phyloP scores from a whole-genome alignment of 129 eudicot species.

The Rutidosis leptorrhynchoides region DNA sequence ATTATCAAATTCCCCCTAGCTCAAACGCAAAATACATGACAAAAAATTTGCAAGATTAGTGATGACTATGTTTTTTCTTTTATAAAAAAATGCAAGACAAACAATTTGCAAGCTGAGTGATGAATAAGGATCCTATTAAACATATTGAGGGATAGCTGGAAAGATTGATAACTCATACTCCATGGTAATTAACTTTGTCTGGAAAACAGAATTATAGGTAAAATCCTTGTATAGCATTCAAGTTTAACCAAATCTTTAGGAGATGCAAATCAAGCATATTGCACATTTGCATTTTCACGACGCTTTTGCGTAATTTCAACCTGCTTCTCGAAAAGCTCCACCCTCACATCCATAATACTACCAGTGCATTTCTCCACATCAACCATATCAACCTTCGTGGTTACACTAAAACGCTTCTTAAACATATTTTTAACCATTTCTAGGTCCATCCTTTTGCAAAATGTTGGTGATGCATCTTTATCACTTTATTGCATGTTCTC shows the following conservation, averaged over 20 bases:
- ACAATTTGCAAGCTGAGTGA: neutral
- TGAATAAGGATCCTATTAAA: neutral
- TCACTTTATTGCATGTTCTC: constrained; percentile 32
- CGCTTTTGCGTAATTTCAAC: constrained; percentile 47
- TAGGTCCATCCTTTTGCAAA: constrained; percentile 16
- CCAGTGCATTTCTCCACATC: constrained; percentile 32
- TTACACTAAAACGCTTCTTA: constrained; percentile 22
- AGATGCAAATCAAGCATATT: constrained; percentile 52
- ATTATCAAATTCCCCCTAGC: too few species aligned
- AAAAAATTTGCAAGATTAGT: too few species aligned
- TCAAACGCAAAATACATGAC: too few species aligned
- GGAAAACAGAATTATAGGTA: neutral
- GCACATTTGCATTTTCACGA: constrained; percentile 55
- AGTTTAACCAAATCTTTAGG: constrained; percentile 30
- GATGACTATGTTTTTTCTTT: too few species aligned
- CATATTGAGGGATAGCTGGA: neutral
- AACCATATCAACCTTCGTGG: constrained; percentile 24
- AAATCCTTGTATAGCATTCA: constrained; percentile 7
- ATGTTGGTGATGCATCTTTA: constrained; percentile 21
- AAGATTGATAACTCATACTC: constrained; percentile 9
- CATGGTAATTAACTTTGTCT: neutral
- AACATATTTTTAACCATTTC: constrained; percentile 50
- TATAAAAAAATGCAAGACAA: too few species aligned
- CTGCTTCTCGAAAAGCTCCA: constrained; percentile 61
- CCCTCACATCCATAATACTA: constrained; percentile 31